Evolutionary conservation across 805 yeast species (phyloP).

Genomic region (Ogataea angusta): DNA sequence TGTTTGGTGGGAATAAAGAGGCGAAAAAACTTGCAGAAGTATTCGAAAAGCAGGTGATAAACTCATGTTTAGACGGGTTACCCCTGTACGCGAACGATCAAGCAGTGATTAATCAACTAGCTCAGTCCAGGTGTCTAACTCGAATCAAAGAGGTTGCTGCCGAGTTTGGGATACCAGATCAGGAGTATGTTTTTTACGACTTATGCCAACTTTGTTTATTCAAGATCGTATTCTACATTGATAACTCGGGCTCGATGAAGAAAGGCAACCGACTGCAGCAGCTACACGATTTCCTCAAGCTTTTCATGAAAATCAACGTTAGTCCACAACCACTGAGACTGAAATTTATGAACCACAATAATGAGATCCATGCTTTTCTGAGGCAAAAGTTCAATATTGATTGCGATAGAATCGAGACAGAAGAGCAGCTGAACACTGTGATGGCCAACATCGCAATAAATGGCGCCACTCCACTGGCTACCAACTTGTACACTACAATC

Average conservation of each 20-base stretch:
- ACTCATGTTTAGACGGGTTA: conserved; percentile 4
- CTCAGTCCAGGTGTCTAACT: conserved; percentile 21
- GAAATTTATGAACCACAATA: conserved; percentile 24
- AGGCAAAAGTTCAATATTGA: conserved; percentile 11
- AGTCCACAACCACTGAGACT: conserved; percentile 21
- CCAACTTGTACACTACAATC: conserved; percentile 17
- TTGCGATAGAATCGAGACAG: conserved; percentile 18
- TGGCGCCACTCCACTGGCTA: conserved; percentile 26
- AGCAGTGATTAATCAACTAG: conserved; percentile 17
- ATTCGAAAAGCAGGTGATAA: conserved; percentile 11
- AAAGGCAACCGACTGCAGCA: conserved; percentile 20
- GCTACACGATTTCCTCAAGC: conserved; percentile 16
- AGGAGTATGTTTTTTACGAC: conserved; percentile 25
- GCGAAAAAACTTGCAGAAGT: conserved; percentile 16
- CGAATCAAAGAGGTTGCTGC: conserved; percentile 20
- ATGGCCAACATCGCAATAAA: conserved; percentile 17
- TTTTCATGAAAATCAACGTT: conserved; percentile 22
- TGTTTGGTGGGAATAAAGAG: conserved; percentile 23
- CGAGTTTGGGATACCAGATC: conserved; percentile 14
- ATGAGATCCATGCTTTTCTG: conserved; percentile 11
- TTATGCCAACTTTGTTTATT: conserved; percentile 23
- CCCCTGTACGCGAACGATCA: conserved; percentile 19
- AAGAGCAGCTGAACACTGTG: conserved; percentile 16
- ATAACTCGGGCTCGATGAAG: conserved; percentile 26
- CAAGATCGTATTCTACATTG: conserved; percentile 21